A percentile compares a stretch with the other conserved stretches of the same genome.
Conservation (phyloP, 2,329 filamentous ascomycete genomes). For the Colletotrichum incanum region DNA sequence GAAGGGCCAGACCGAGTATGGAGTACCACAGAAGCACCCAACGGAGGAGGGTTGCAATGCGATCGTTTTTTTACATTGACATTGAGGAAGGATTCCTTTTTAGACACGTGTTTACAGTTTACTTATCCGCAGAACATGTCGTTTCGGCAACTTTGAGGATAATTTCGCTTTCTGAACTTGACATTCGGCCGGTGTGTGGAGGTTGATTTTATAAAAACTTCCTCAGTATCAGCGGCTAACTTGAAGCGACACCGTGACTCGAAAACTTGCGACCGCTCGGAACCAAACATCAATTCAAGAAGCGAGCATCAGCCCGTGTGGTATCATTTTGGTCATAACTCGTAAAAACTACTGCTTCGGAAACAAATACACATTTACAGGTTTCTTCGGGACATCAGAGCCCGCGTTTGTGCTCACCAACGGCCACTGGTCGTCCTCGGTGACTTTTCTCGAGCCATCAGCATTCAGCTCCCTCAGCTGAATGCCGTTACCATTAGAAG, state of each 20-base stretch:
- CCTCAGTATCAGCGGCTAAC: too few relatives aligned
- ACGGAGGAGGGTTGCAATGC: background rate
- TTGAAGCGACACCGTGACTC: background rate
- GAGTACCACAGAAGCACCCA: background rate
- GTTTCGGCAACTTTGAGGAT: background rate
- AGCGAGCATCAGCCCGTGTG: constrained; percentile 22
- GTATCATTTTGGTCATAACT: constrained; percentile 41
- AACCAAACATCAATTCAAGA: too few relatives aligned
- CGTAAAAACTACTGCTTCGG: constrained; percentile 37
- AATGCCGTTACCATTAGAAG: constrained; percentile 7
- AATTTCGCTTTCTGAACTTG: background rate
- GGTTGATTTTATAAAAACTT: background rate
- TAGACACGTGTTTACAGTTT: background rate
- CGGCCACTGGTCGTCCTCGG: constrained; percentile 28
- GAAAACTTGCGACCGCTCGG: too few relatives aligned
- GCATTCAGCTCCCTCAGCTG: constrained; percentile 29
- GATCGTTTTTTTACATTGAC: background rate
- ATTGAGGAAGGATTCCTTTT: background rate
- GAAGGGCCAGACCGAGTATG: background rate
- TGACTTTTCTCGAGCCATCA: constrained; percentile 13
- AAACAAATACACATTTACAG: constrained; percentile 34
- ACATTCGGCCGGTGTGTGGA: background rate
- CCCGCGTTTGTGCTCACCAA: constrained; percentile 1
- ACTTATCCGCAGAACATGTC: background rate
- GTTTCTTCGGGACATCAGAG: constrained; percentile 11